A percentile compares a stretch with the other conserved stretches of the same genome.
Conservation (phyloP, 257 asterid genomes). For the Penstemon davidsonii region DNA sequence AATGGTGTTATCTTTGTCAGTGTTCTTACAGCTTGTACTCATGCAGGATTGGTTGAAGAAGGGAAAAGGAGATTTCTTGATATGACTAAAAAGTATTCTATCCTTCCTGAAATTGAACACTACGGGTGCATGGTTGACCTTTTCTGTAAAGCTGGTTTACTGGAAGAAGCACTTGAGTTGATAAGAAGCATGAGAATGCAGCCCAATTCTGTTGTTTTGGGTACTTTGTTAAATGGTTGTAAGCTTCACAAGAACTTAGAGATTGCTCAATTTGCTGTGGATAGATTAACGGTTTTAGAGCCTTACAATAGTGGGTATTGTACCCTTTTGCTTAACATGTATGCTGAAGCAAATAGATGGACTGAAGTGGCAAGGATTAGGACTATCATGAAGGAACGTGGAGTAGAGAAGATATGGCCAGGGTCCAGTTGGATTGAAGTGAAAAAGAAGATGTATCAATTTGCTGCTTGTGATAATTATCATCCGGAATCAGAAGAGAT, state of each 20-base stretch:
- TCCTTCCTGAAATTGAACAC: conserved; percentile 66
- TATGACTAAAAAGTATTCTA: conserved; percentile 48
- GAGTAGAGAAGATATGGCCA: conserved; percentile 60
- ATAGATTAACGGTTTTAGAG: conserved; percentile 53
- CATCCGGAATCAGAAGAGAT: conserved; percentile 52
- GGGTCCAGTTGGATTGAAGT: conserved; percentile 84
- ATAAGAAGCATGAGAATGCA: conserved; percentile 66
- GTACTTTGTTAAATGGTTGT: conserved; percentile 73
- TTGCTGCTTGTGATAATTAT: conserved; percentile 61
- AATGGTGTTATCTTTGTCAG: conserved; percentile 68
- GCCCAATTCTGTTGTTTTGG: conserved; percentile 79
- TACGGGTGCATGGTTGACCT: conserved; percentile 88
- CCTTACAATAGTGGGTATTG: conserved; percentile 64
- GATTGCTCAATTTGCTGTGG: conserved; percentile 64
- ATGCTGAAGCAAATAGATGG: conserved; percentile 77
- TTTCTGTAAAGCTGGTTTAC: conserved; percentile 68
- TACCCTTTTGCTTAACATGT: conserved; percentile 61
- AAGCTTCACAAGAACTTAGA: conserved; percentile 69
- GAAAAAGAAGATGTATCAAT: conserved; percentile 52
- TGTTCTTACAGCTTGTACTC: conserved; percentile 76
- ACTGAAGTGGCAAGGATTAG: conserved; percentile 56
- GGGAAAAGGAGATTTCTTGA: conserved; percentile 55
- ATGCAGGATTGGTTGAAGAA: conserved; percentile 72
- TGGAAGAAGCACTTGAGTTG: conserved; percentile 70
- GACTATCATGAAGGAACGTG: conserved; percentile 52